phyloP scores from a whole-genome alignment of 139 green algal genomes.

The Chlorella sp. region DNA sequence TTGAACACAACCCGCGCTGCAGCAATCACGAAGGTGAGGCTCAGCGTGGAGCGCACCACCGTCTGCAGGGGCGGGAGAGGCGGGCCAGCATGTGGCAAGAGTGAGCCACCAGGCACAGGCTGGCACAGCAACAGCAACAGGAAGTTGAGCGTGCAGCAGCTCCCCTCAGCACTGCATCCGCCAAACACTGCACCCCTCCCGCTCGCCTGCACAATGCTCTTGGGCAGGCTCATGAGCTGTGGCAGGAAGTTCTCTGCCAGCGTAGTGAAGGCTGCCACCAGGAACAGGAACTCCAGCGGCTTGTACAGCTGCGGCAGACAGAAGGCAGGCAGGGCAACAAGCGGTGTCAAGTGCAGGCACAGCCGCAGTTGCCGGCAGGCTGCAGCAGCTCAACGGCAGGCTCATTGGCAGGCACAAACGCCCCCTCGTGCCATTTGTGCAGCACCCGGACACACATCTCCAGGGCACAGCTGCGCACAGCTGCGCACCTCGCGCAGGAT shows the following conservation, averaged over 20 bases:
- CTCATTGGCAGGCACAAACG: no score
- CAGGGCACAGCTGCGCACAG: no score
- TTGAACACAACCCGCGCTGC: constrained; percentile 86
- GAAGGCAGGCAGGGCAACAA: not conserved
- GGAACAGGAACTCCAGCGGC: constrained; percentile 90
- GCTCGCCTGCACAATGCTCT: constrained; percentile 56
- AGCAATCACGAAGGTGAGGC: constrained; percentile 86
- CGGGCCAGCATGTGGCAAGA: no score
- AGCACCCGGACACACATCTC: no score
- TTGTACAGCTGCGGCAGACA: constrained; percentile 79
- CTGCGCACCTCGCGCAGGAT: constrained; percentile 72
- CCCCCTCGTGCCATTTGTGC: no score
- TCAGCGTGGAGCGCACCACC: constrained; percentile 84
- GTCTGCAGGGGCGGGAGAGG: constrained; percentile 28
- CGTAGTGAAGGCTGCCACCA: constrained; percentile 88
- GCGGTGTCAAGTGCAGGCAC: no score
- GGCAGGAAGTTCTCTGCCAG: constrained; percentile 90
- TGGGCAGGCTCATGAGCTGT: constrained; percentile 83
- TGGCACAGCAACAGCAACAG: no score
- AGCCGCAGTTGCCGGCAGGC: no score
- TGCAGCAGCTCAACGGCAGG: no score
- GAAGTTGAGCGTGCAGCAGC: no score
- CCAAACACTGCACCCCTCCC: not conserved
- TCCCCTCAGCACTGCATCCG: no score
- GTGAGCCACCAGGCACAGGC: no score